Evolutionary conservation across 116 monocot genomes (phyloP).

Genomic region (Trichopus zeylanicus): DNA sequence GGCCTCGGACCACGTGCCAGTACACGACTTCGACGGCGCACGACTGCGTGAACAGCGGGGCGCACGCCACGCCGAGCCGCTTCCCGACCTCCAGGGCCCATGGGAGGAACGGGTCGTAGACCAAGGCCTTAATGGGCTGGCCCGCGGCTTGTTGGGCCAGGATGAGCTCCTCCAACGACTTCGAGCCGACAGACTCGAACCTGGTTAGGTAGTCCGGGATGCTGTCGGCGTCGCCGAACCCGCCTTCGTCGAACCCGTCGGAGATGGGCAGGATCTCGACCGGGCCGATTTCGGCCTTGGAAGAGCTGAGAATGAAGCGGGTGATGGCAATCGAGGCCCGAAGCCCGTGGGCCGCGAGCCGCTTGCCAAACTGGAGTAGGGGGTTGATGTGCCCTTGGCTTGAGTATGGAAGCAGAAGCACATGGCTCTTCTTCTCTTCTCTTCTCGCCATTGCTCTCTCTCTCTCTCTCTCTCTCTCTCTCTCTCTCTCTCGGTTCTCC

Average conservation of each 20-base stretch:
- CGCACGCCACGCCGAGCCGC: slow-evolving; percentile 16
- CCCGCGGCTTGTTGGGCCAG: slow-evolving; percentile 16
- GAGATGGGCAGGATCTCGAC: slow-evolving; percentile 33
- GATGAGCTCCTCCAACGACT: slow-evolving; percentile 22
- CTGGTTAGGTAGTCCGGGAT: slow-evolving; percentile 22
- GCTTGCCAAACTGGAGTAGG: slow-evolving; percentile 64
- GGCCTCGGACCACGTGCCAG: slow-evolving; percentile 26
- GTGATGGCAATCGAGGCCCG: slow-evolving; percentile 33
- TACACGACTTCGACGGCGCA: slow-evolving; percentile 36
- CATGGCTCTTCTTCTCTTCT: background rate
- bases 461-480: too few relatives aligned
- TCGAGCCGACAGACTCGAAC: slow-evolving; percentile 26
- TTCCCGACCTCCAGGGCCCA: slow-evolving; percentile 48
- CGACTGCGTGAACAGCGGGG: slow-evolving; percentile 54
- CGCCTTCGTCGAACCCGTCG: slow-evolving; percentile 44
- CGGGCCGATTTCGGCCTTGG: slow-evolving; percentile 6
- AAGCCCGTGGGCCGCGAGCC: slow-evolving; percentile 26
- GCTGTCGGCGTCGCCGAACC: slow-evolving; percentile 8
- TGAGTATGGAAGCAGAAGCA: background rate
- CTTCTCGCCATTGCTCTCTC: too few relatives aligned
- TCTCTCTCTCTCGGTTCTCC: too few relatives aligned
- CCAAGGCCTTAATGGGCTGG: slow-evolving; percentile 27
- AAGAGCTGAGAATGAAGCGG: slow-evolving; percentile 28
- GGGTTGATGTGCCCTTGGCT: slow-evolving; percentile 45
- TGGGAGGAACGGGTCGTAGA: slow-evolving; percentile 55